Percentiles rank a stretch among this genome's conserved stretches.
Evolutionary conservation across 2,329 filamentous ascomycete genomes (phyloP).

Genomic region (Scleromitrula shiraiana): DNA sequence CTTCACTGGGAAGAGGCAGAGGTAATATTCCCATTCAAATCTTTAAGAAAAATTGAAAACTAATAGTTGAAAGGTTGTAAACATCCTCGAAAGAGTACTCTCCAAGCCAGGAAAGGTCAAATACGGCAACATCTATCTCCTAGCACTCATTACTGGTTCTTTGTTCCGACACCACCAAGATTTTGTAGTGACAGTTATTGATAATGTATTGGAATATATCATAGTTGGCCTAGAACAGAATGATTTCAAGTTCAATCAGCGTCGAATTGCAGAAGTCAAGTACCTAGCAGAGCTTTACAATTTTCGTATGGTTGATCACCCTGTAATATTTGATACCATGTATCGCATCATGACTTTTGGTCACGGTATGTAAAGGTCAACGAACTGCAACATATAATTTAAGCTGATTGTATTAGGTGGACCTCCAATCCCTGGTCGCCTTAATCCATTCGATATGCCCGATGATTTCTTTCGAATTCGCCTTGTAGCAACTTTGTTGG

Average conservation of each 20-base stretch:
- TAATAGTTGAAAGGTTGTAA: constrained; percentile 25
- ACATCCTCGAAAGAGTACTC: constrained; percentile 68
- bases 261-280: constrained; percentile 89
- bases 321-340: constrained; percentile 88
- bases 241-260: constrained; percentile 95
- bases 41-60: neutral
- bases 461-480: constrained; percentile 97
- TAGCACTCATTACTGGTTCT: constrained; percentile 82
- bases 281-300: constrained; percentile 96
- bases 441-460: constrained; percentile 73
- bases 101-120: constrained; percentile 96
- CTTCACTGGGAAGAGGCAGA: constrained; percentile 96
- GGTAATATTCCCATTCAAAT: constrained; percentile 34
- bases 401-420: constrained; percentile 46
- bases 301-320: constrained; percentile 92
- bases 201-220: constrained; percentile 84
- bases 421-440: constrained; percentile 67
- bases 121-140: constrained; percentile 90
- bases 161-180: constrained; percentile 86
- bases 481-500: constrained; percentile 78
- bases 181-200: constrained; percentile 86
- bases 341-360: constrained; percentile 94
- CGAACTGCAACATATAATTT: neutral
- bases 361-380: constrained; percentile 41
- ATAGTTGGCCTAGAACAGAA: constrained; percentile 86